These are phyloP conservation scores for Candida smagusa DNA, from an alignment of 1,139 yeast species.

Conservation along the genomic window DNA sequence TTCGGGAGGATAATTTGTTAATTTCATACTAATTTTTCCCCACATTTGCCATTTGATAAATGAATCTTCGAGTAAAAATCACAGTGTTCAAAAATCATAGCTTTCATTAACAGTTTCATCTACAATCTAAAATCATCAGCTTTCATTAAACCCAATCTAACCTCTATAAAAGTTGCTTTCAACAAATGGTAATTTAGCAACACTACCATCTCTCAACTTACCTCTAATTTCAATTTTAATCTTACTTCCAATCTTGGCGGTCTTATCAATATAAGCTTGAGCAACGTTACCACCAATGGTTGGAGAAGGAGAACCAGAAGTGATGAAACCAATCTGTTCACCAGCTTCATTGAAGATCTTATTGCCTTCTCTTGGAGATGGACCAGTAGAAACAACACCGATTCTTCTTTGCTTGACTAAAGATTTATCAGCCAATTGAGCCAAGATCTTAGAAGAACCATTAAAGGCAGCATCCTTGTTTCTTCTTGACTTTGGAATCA, in stretches of 20 bases:
- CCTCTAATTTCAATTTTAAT: slow-evolving; percentile 79
- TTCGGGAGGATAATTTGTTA: neutral
- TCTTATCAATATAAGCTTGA: slow-evolving; percentile 81
- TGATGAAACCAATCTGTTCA: slow-evolving; percentile 65
- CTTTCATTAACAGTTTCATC: too few species aligned
- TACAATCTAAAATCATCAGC: too few species aligned
- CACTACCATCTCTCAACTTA: slow-evolving; percentile 69
- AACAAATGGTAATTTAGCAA: slow-evolving; percentile 83
- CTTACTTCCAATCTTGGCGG: slow-evolving; percentile 74
- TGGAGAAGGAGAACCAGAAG: slow-evolving; percentile 92
- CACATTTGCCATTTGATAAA: too few species aligned
- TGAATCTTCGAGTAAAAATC: too few species aligned
- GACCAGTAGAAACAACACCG: slow-evolving; percentile 73
- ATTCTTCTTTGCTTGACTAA: slow-evolving; percentile 64
- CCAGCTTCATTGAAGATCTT: slow-evolving; percentile 52
- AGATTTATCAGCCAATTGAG: slow-evolving; percentile 66
- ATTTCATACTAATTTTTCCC: neutral
- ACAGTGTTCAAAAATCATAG: too few species aligned
- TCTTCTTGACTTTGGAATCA: slow-evolving; percentile 80
- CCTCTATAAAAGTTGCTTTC: slow-evolving; percentile 64
- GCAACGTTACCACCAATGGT: slow-evolving; percentile 84
- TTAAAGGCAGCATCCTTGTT: slow-evolving; percentile 51
- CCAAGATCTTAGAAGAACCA: slow-evolving; percentile 68
- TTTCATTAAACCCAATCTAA: neutral
- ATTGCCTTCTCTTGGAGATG: slow-evolving; percentile 89